Conservation (phyloP, 1,284 basidiomycete genomes). For the Melampsora larici-populina region DNA sequence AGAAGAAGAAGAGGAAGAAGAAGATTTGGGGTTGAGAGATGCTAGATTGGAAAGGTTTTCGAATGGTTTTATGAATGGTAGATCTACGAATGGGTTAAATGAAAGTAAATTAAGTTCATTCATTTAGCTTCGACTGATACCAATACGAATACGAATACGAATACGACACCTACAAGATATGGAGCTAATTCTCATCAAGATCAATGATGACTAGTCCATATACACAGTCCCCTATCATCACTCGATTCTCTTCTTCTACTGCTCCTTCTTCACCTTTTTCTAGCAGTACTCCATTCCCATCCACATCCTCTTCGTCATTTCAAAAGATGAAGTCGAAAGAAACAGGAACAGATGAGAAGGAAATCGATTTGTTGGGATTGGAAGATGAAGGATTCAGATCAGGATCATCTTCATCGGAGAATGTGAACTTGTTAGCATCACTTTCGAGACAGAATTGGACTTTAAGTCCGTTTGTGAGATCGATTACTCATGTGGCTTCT, state of each 20-base stretch:
- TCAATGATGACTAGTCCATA: slow-evolving; percentile 7
- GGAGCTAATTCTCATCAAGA: slow-evolving; percentile 4
- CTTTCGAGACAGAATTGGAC: slow-evolving; percentile 31
- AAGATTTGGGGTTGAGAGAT: slow-evolving; percentile 18
- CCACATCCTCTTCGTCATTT: too few relatives aligned
- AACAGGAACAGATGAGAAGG: not conserved
- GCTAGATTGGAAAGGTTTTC: slow-evolving; percentile 29
- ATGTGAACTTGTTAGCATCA: slow-evolving; percentile 23
- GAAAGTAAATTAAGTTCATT: too few relatives aligned
- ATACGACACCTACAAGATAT: not conserved
- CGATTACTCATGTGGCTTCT: too few relatives aligned
- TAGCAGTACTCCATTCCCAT: too few relatives aligned
- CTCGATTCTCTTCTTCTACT: not conserved
- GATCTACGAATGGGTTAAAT: too few relatives aligned
- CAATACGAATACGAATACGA: not conserved
- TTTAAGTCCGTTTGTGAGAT: slow-evolving; percentile 35
- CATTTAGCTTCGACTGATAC: too few relatives aligned
- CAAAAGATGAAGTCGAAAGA: too few relatives aligned
- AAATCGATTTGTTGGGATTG: not conserved
- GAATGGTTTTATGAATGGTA: too few relatives aligned
- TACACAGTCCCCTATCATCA: not conserved
- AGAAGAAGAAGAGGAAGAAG: too few relatives aligned
- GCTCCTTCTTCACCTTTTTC: not conserved
- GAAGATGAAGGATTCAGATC: too few relatives aligned
- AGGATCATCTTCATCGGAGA: too few relatives aligned